Evolutionary conservation across 805 yeast species (phyloP).

Genomic region (Henningerozyma blattae): DNA sequence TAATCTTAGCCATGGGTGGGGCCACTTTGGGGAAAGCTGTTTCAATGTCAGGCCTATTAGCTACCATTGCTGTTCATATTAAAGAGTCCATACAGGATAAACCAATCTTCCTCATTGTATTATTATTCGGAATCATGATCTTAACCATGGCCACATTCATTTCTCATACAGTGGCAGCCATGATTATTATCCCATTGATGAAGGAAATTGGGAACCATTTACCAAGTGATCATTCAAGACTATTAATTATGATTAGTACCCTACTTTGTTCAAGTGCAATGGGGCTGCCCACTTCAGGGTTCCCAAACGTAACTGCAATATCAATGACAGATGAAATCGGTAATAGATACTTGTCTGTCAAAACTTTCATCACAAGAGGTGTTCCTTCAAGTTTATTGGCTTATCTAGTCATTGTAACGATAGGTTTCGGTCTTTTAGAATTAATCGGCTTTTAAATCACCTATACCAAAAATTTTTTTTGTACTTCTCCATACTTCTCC

Average conservation of each 20-base stretch:
- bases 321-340: conserved; percentile 91
- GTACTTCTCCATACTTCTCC: no score
- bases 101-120: conserved; percentile 59
- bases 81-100: conserved; percentile 54
- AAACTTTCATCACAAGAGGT: conserved; percentile 80
- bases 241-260: conserved; percentile 56
- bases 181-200: conserved; percentile 83
- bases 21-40: conserved; percentile 92
- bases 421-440: conserved; percentile 70
- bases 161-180: conserved; percentile 93
- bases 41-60: conserved; percentile 75
- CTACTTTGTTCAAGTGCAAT: conserved; percentile 84
- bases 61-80: conserved; percentile 62
- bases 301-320: conserved; percentile 95
- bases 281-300: conserved; percentile 96
- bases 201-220: conserved; percentile 74
- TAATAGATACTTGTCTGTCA: conserved; percentile 75
- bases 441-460: conserved; percentile 33
- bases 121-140: conserved; percentile 73
- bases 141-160: conserved; percentile 86
- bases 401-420: conserved; percentile 57
- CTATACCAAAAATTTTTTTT: no score
- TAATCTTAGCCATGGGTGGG: conserved; percentile 96
- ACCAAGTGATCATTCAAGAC: conserved; percentile 70
- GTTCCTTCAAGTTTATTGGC: conserved; percentile 76